phyloP scores from a whole-genome alignment of 2,329 filamentous ascomycete species.

The Fusarium mexicanum region DNA sequence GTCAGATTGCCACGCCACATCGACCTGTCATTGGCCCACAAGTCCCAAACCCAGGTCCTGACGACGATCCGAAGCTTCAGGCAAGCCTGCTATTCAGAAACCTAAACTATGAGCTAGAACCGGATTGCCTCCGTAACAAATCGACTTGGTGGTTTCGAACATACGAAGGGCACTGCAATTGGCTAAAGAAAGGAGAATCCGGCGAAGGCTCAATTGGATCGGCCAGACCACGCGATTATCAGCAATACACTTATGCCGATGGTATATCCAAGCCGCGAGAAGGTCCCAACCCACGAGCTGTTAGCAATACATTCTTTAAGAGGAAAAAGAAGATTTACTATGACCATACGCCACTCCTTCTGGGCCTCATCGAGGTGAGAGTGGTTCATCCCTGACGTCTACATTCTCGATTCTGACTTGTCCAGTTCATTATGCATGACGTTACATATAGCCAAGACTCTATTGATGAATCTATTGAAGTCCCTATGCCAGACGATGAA shows the following conservation, averaged over 20 bases:
- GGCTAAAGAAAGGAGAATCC: neutral
- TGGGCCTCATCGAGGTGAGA: neutral
- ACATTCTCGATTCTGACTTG: rapidly evolving
- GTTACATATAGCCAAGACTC: neutral
- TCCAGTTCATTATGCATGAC: neutral
- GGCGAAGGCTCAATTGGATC: neutral
- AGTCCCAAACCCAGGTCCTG: neutral
- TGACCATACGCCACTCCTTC: neutral
- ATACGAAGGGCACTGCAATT: neutral
- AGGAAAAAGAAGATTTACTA: neutral
- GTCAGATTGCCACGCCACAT: neutral
- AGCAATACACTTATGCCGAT: neutral
- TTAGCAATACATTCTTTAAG: neutral
- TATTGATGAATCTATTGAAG: rapidly evolving
- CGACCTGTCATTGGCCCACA: rapidly evolving
- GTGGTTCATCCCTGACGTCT: rapidly evolving
- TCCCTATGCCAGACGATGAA: neutral
- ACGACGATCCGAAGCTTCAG: rapidly evolving
- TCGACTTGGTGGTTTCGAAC: neutral
- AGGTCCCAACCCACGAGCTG: rapidly evolving
- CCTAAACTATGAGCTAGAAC: neutral
- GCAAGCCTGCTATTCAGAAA: neutral
- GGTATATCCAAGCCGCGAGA: rapidly evolving
- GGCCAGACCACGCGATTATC: neutral
- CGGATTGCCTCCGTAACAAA: neutral